Evolutionary conservation across 139 green algal genomes (phyloP).

Genomic region (Marvania coccoides): DNA sequence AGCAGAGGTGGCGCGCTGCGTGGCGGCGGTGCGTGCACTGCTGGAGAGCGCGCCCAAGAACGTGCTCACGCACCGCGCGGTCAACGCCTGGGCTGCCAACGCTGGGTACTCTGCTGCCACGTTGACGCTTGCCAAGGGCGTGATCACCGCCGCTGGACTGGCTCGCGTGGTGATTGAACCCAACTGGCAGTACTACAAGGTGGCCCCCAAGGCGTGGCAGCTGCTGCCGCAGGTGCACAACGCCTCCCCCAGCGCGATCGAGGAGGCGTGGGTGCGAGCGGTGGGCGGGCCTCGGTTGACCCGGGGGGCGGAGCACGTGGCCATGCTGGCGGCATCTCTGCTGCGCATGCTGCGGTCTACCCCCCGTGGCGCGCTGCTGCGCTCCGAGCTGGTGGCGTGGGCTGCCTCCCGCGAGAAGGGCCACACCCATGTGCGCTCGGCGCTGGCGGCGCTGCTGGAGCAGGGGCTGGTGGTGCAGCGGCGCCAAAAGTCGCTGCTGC

Average conservation of each 20-base stretch:
- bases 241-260: neutral
- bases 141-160: neutral
- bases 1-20: neutral
- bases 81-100: conserved; percentile 3
- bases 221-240: neutral
- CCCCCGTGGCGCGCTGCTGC: neutral
- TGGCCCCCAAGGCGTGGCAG: neutral
- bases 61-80: neutral
- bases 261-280: neutral
- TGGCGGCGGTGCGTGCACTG: neutral
- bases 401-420: neutral
- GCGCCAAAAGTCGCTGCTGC: too few species aligned
- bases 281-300: neutral
- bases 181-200: neutral
- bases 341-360: neutral
- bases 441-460: neutral
- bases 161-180: neutral
- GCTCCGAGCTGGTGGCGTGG: neutral
- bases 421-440: neutral
- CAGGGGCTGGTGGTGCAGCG: conserved; percentile 5
- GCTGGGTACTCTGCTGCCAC: neutral
- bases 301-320: neutral
- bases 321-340: neutral
- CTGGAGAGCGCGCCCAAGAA: neutral
- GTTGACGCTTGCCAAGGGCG: neutral